Evolutionary conservation across 1,139 yeast genomes (phyloP).

Genomic region (Yamadazyma friedrichii): DNA sequence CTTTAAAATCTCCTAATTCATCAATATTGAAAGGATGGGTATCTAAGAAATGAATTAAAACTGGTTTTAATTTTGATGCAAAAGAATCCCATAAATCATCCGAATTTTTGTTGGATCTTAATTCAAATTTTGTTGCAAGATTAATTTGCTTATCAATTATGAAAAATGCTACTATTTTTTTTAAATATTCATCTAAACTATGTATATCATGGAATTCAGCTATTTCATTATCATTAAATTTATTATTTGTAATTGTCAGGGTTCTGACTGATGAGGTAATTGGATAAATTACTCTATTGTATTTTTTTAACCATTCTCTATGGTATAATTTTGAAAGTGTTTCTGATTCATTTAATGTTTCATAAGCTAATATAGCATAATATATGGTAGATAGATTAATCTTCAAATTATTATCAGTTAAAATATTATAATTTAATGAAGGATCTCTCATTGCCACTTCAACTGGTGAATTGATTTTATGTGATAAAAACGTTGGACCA

Average conservation of each 20-base stretch:
- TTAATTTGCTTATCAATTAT: conserved; percentile 70
- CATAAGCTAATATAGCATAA: conserved; percentile 82
- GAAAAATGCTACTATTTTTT: conserved; percentile 73
- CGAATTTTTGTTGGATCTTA: conserved; percentile 56
- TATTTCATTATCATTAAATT: conserved; percentile 17
- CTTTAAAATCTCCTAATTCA: conserved; percentile 43
- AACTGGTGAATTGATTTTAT: conserved; percentile 81
- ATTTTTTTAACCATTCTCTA: conserved; percentile 72
- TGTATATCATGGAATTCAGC: conserved; percentile 21
- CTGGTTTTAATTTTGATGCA: conserved; percentile 57
- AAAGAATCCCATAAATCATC: conserved; percentile 80
- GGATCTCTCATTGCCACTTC: conserved; percentile 72
- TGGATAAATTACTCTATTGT: conserved; percentile 72
- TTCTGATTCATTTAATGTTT: conserved; percentile 64
- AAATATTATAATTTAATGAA: conserved; percentile 41
- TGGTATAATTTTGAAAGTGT: conserved; percentile 61
- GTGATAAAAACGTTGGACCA: conserved; percentile 45
- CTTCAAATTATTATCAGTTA: conserved; percentile 43
- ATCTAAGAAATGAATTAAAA: conserved; percentile 38
- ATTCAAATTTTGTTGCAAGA: conserved; percentile 52
- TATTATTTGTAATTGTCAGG: conserved; percentile 11
- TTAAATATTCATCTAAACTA: conserved; percentile 52
- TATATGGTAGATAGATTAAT: conserved; percentile 68
- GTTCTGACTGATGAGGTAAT: conserved; percentile 35
- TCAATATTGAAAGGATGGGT: conserved; percentile 29